Base-by-base conservation (phyloP, 352 stramenopile species). In the Phytopythium helicoides region DNA sequence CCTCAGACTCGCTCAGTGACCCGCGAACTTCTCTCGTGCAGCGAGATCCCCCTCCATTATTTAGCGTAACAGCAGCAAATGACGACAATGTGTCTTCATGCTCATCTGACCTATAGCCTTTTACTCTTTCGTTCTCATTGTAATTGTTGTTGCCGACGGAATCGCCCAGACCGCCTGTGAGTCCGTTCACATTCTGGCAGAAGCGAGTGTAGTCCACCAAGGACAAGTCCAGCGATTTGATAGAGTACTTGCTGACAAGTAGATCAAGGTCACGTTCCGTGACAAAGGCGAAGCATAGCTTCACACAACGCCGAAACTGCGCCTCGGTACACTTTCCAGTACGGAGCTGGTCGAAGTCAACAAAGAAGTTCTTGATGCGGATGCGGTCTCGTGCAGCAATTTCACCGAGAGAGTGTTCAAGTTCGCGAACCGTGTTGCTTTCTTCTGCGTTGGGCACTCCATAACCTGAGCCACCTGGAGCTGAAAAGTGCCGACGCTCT, bases 341-440 rank as follows among this genome's bases (percentile, higher is more conserved):
- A 8, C 81, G 79, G 16, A 94, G 56, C 15, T 68, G 69, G 47
- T 94, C 84, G 42, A 92, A 94, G 47, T 94, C 84, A 5, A 66
- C 87, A 41, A 94, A 94, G 49, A 92, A 94, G 49, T 86, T 87
- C 52, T 91, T 92, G 8, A 76, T 81, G 9, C 84, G 81, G 55
- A 94, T 94, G 16, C 84, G 76, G 37, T 92, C 81, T 12, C 84
- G 77, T 3, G 83, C 40, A 0, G 73, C 72, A 31, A 91, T 60
- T 11, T 87, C 74, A 3, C 71, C 80, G 0, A 94, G 49, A n/a
- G 66, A 56, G 0, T 65, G 63, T 51, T 92, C 81, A 1, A 94
- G 58, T 40, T 81, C 70, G 41, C 80, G 59, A 7, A 83, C 45
- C 8, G 53, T 66, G 10, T 81, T 64, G 10, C 45, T 40, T 14